Conservation (phyloP, 1,284 basidiomycete species). For the Pseudozyma pruni region DNA sequence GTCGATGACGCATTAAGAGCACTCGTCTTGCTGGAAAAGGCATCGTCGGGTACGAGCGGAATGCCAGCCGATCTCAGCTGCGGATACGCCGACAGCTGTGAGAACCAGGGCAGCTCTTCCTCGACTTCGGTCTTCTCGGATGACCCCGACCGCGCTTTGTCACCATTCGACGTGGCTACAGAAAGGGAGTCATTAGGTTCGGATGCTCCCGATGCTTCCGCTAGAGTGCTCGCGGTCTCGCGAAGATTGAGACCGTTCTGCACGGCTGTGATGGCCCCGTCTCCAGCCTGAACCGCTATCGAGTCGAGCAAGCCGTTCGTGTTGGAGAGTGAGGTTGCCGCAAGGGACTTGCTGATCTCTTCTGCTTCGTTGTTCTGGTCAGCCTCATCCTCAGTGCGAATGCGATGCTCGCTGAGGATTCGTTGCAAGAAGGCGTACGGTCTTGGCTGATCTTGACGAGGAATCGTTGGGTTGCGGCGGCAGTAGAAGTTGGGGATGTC, state of each 20-base stretch:
- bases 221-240: slow-evolving; percentile 26
- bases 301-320: slow-evolving; percentile 12
- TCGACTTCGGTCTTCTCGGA: slow-evolving; percentile 9
- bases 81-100: slow-evolving; percentile 51
- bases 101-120: slow-evolving; percentile 58
- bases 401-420: slow-evolving; percentile 42
- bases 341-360: neutral
- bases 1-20: slow-evolving; percentile 6
- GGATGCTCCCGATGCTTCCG: slow-evolving; percentile 11
- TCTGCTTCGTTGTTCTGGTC: slow-evolving; percentile 10
- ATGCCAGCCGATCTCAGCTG: slow-evolving; percentile 51
- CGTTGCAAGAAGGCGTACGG: slow-evolving; percentile 47
- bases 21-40: slow-evolving; percentile 14
- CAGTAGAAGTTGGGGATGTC: slow-evolving; percentile 48
- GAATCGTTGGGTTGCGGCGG: slow-evolving; percentile 42
- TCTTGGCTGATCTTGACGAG: slow-evolving; percentile 31
- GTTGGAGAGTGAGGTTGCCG: neutral
- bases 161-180: too few species aligned
- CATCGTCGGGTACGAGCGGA: slow-evolving; percentile 39
- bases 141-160: neutral
- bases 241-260: slow-evolving; percentile 39
- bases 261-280: slow-evolving; percentile 27
- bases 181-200: slow-evolving; percentile 2
- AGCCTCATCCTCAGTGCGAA: slow-evolving; percentile 11
- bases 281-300: slow-evolving; percentile 17